A percentile compares a stretch with the other conserved stretches of the same genome.
Evolutionary conservation across 2,329 filamentous ascomycete genomes (phyloP).

Genomic region (Tolypocladium tropicale): DNA sequence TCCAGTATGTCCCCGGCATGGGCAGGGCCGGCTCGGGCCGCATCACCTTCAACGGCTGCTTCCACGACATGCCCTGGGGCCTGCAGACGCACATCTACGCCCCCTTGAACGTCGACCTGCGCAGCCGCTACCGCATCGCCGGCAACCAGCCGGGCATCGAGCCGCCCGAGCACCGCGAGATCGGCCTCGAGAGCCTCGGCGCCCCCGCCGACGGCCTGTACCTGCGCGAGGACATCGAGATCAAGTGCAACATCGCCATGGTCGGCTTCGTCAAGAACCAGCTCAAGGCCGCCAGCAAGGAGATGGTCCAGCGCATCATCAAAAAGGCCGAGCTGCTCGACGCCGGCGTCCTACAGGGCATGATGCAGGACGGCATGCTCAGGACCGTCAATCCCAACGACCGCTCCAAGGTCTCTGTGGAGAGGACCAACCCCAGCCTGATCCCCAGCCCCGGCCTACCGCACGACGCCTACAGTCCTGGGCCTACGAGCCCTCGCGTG

Average conservation of each 20-base stretch:
- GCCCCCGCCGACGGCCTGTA: conserved; percentile 56
- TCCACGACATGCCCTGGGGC: conserved; percentile 63
- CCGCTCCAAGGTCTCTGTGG: conserved; percentile 22
- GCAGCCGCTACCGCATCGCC: conserved; percentile 57
- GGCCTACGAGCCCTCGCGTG: neutral
- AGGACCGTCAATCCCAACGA: conserved; percentile 48
- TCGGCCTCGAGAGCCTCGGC: conserved; percentile 47
- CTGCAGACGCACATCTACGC: conserved; percentile 63
- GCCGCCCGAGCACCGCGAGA: conserved; percentile 48
- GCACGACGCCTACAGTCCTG: neutral
- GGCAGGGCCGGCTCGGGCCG: conserved; percentile 54
- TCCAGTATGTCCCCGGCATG: conserved; percentile 57
- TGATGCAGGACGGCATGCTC: conserved; percentile 56
- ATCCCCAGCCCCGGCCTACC: conserved; percentile 1
- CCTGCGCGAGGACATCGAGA: conserved; percentile 60
- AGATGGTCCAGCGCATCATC: conserved; percentile 58
- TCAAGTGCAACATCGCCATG: conserved; percentile 57
- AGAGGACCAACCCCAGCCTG: neutral
- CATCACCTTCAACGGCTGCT: conserved; percentile 61
- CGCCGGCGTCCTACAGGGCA: conserved; percentile 52
- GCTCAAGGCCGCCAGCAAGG: conserved; percentile 53
- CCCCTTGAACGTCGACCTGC: conserved; percentile 54
- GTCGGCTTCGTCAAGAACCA: conserved; percentile 57
- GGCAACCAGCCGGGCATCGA: conserved; percentile 60
- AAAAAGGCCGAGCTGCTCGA: conserved; percentile 63